A percentile compares a stretch with the other conserved stretches of the same genome.
Evolutionary conservation across 1,284 basidiomycete species (phyloP).

Genomic region (Pseudozyma pruni): DNA sequence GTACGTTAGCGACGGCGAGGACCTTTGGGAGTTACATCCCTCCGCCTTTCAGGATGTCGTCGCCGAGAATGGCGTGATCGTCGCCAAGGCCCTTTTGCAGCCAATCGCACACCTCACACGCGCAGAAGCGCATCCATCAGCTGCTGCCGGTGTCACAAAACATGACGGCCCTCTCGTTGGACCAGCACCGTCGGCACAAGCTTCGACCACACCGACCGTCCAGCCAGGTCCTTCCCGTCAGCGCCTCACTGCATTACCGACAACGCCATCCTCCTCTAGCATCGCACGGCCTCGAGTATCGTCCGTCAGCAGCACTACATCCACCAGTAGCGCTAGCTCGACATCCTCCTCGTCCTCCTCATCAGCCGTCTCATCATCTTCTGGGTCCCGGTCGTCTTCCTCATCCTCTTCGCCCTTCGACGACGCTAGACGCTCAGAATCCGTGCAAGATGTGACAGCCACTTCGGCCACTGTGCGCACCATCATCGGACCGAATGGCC

Average conservation of each 20-base stretch:
- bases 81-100: slow-evolving; percentile 13
- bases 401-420: slow-evolving; percentile 13
- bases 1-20: slow-evolving; percentile 35
- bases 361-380: slow-evolving; percentile 7
- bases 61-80: slow-evolving; percentile 33
- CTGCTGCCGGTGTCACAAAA: neutral
- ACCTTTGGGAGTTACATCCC: slow-evolving; percentile 42
- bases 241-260: too few relatives aligned
- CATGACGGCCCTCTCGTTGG: neutral
- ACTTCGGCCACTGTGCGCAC: slow-evolving; percentile 22
- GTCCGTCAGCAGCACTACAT: slow-evolving; percentile 9
- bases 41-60: slow-evolving; percentile 44
- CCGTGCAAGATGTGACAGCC: slow-evolving; percentile 39
- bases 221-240: too few relatives aligned
- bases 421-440: slow-evolving; percentile 21
- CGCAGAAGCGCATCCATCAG: too few relatives aligned
- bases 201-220: too few relatives aligned
- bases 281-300: slow-evolving; percentile 9
- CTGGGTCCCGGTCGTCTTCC: slow-evolving; percentile 1
- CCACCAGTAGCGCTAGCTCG: slow-evolving; percentile 6
- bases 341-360: slow-evolving; percentile 9
- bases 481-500: slow-evolving; percentile 27
- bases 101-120: neutral
- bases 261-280: neutral
- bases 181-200: neutral